These are phyloP conservation scores for Mycena crocata DNA, from an alignment of 768 basidiomycete species.

Conservation along the genomic window DNA sequence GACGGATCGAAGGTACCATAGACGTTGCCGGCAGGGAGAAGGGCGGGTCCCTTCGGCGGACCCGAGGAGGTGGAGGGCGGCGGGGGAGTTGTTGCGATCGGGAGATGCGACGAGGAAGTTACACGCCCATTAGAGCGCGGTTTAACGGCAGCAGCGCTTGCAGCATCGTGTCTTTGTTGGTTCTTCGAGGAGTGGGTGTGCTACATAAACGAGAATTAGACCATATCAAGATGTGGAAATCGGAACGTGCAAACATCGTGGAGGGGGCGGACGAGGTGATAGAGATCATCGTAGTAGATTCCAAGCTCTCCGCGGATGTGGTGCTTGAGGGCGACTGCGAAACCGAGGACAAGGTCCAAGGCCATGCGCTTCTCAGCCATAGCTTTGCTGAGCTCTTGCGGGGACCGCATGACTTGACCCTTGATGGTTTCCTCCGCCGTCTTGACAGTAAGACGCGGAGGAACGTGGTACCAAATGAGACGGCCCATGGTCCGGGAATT, in stretches of 20 bases:
- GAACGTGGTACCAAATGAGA: conserved; percentile 73
- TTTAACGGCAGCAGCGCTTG: conserved; percentile 36
- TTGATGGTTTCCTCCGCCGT: conserved; percentile 49
- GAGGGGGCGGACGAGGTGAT: conserved; percentile 65
- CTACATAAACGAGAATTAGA: conserved; percentile 35
- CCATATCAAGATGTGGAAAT: background rate
- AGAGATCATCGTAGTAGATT: conserved; percentile 73
- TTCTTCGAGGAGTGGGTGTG: conserved; percentile 48
- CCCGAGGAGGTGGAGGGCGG: conserved; percentile 26
- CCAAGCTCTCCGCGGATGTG: conserved; percentile 71
- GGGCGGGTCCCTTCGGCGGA: conserved; percentile 38
- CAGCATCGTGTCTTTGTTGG: conserved; percentile 17
- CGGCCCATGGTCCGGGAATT: conserved; percentile 62
- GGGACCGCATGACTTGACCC: conserved; percentile 45
- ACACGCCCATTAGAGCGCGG: conserved; percentile 44
- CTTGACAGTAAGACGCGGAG: conserved; percentile 57
- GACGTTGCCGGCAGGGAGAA: conserved; percentile 59
- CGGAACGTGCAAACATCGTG: conserved; percentile 55
- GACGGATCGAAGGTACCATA: conserved; percentile 61
- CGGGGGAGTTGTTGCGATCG: conserved; percentile 28
- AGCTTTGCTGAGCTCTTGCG: conserved; percentile 58
- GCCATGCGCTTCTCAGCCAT: conserved; percentile 74
- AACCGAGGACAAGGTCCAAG: conserved; percentile 69
- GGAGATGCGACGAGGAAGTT: conserved; percentile 38
- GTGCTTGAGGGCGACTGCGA: conserved; percentile 69